Percentiles rank a stretch among this genome's conserved stretches.
phyloP scores from a whole-genome alignment of 2,329 filamentous ascomycete species.

The Leptographium wingfieldii region DNA sequence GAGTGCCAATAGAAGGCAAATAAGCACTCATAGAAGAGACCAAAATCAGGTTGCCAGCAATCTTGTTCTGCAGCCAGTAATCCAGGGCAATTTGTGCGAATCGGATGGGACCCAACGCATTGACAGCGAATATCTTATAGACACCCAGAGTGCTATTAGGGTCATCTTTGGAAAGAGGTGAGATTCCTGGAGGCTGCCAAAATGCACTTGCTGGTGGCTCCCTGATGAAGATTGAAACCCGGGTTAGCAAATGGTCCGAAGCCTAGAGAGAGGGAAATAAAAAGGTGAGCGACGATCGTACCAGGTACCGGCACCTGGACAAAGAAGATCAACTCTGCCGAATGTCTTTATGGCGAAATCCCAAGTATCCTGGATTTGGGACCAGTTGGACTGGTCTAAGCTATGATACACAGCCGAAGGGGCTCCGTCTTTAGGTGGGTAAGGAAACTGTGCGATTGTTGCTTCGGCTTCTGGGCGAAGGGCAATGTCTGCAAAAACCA shows the following conservation, averaged over 20 bases:
- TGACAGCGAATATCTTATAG: slow-evolving; percentile 17
- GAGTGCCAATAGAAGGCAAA: slow-evolving; percentile 17
- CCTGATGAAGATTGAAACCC: background rate
- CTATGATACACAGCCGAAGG: slow-evolving; percentile 20
- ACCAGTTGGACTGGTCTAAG: slow-evolving; percentile 25
- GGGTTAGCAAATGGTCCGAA: background rate
- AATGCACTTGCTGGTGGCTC: slow-evolving; percentile 17
- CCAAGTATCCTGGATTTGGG: slow-evolving; percentile 17
- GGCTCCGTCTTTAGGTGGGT: slow-evolving; percentile 6
- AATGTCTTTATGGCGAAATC: slow-evolving; percentile 9
- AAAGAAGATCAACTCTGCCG: slow-evolving; percentile 10
- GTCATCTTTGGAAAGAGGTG: slow-evolving; percentile 11
- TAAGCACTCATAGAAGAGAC: slow-evolving; percentile 19
- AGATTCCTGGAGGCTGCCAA: slow-evolving; percentile 17
- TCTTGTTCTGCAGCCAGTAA: slow-evolving; percentile 17
- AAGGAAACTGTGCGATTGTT: slow-evolving; percentile 18
- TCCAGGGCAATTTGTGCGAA: slow-evolving; percentile 17
- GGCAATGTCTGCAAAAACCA: slow-evolving; percentile 24
- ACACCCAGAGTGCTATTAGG: slow-evolving; percentile 10
- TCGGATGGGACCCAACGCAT: slow-evolving; percentile 17
- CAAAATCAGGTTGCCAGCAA: slow-evolving; percentile 16
- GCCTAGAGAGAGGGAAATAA: background rate
- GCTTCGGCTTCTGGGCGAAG: slow-evolving; percentile 22
- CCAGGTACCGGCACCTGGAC: slow-evolving; percentile 11
- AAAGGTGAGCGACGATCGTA: background rate